Base-by-base conservation (phyloP, 2,329 filamentous ascomycete species). In the Fusarium falciforme region DNA sequence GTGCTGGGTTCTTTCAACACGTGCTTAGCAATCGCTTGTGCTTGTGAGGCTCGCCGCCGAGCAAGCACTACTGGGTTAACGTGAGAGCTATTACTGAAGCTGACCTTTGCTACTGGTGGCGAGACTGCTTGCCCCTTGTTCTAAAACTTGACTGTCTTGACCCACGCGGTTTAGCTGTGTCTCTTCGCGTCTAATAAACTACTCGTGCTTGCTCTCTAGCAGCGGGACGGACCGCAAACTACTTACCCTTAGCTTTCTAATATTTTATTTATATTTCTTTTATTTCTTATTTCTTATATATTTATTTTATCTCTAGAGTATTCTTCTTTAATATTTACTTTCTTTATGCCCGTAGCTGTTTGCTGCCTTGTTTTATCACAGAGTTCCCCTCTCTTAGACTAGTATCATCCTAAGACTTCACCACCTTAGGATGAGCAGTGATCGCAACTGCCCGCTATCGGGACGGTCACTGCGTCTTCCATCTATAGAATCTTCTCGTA, bases 381-480 rank as follows among this genome's bases (percentile, higher is more conserved):
- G 27, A 52, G 47, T 52, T 52, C 47, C 27, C 27, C 5, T 20
- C 11, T 10, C 17, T 29, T 29, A 27, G 47, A 17, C 16, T 52
- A 31, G 29, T 49, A 49, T 61, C 33, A 31, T 38, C 47, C 35
- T 55, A 55, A 63, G 44, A 35, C 25, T 63, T 52, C 9, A 22
- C 31, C 3, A 31, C 31, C 31, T 36, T 25, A 17, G 20, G 33
- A 35, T 31, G 55, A 66, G 35, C 72, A 66, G 64, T 72, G 71
- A 40, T 60, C 22, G 27, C 27, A 74, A 20, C 68, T 71, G 64
- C 49, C 57, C 68, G 52, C 55, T 20, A 36, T 40, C 47, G 52
- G n/a, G n/a, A 38, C 9, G 17, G 27, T 61, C 40, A 63, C 68
- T 61, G 17, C 44, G 29, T 40, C 55, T 58, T 20, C 17, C 4